A percentile compares a stretch with the other conserved stretches of the same genome.
phyloP scores from a whole-genome alignment of 2,329 filamentous ascomycete genomes.

The Fusarium fracticaudum region DNA sequence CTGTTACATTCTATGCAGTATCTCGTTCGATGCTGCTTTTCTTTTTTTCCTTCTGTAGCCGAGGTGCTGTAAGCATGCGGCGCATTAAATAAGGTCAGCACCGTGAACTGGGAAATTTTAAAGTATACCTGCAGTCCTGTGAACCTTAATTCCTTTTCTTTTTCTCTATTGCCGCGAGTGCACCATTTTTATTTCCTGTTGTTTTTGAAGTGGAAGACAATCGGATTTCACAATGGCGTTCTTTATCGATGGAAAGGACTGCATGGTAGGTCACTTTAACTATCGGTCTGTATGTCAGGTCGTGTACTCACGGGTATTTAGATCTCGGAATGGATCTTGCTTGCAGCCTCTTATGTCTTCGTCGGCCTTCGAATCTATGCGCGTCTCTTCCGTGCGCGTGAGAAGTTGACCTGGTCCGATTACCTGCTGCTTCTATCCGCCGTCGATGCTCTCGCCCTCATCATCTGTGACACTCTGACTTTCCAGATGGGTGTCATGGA shows the following conservation, averaged over 20 bases:
- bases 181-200: background rate
- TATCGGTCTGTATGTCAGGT: rapidly evolving
- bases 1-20: background rate
- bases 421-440: slow-evolving; percentile 44
- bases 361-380: slow-evolving; percentile 46
- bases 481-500: slow-evolving; percentile 47
- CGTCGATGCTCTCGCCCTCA: slow-evolving; percentile 45
- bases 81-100: background rate
- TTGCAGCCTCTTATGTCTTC: slow-evolving; percentile 41
- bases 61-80: background rate
- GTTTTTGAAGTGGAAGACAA: background rate
- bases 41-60: background rate
- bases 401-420: slow-evolving; percentile 45
- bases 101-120: background rate
- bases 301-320: slow-evolving; percentile 6
- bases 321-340: slow-evolving; percentile 49
- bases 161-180: background rate
- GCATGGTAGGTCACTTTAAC: slow-evolving; percentile 16
- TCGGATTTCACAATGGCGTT: slow-evolving; percentile 23
- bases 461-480: slow-evolving; percentile 49
- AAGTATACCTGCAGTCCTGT: slow-evolving; percentile 1
- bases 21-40: background rate
- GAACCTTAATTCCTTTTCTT: background rate
- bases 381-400: slow-evolving; percentile 44
- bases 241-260: slow-evolving; percentile 37